Percentiles rank a stretch among this genome's conserved stretches.
phyloP scores from a whole-genome alignment of 2,329 filamentous ascomycete species.

The Fusarium oligoseptatum region DNA sequence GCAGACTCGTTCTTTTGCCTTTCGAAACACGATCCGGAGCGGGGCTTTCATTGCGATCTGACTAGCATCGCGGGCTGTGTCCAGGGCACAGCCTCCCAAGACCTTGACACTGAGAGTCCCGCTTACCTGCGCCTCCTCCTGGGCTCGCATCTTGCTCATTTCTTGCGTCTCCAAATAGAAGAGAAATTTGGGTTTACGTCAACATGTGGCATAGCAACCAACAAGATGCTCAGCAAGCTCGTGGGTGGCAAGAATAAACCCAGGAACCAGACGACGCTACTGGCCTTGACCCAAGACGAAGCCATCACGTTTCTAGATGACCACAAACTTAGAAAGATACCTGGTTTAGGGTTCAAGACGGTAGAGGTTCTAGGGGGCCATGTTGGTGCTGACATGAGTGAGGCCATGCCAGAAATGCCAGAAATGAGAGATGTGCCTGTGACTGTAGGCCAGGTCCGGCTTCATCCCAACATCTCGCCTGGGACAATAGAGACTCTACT shows the following conservation, averaged over 20 bases:
- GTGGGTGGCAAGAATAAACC: slow-evolving; percentile 89
- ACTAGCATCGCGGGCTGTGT: slow-evolving; percentile 74
- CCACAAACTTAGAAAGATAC: slow-evolving; percentile 83
- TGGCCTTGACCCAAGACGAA: slow-evolving; percentile 72
- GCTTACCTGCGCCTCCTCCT: slow-evolving; percentile 75
- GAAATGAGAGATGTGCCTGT: slow-evolving; percentile 61
- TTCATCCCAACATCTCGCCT: slow-evolving; percentile 72
- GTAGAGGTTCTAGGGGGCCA: slow-evolving; percentile 64
- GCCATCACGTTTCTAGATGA: slow-evolving; percentile 78
- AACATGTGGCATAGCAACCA: slow-evolving; percentile 88
- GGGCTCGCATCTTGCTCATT: slow-evolving; percentile 83
- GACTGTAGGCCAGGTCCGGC: slow-evolving; percentile 75
- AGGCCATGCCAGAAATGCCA: slow-evolving; percentile 47
- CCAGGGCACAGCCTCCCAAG: slow-evolving; percentile 45
- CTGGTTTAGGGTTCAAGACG: slow-evolving; percentile 85
- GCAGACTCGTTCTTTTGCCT: slow-evolving; percentile 83
- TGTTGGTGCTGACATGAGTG: slow-evolving; percentile 56
- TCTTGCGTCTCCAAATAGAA: slow-evolving; percentile 80
- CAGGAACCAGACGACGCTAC: slow-evolving; percentile 84
- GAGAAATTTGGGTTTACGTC: slow-evolving; percentile 85
- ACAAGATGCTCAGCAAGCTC: slow-evolving; percentile 88
- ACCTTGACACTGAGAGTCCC: slow-evolving; percentile 50
- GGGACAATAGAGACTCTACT: slow-evolving; percentile 77
- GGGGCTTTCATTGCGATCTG: slow-evolving; percentile 86
- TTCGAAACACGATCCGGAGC: slow-evolving; percentile 77